Base-by-base conservation (phyloP, 345 rosid genomes). In the Hibiscus mutabilis region DNA sequence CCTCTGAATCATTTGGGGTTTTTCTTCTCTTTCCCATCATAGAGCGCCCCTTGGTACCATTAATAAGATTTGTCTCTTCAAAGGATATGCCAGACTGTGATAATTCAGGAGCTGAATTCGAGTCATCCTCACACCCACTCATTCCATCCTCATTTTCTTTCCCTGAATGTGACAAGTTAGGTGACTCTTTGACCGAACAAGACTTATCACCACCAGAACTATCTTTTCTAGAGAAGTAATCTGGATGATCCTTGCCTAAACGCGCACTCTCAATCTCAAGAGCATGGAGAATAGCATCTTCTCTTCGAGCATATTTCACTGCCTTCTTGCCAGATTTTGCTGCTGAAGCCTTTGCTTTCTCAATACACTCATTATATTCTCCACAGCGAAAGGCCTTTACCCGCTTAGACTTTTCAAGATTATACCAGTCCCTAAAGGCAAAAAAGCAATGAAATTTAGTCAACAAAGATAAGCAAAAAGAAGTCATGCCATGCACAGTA, bases 311-410 rank as follows among this genome's bases (percentile, higher is more conserved):
- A 85, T 86, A 92, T 75, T 84, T 96, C 61, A 82, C 95, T 18
- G 86, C 83, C 79, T 80, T 96, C 82, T 87, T 92, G 62, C 80
- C 87, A 40, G 89, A 87, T 76, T 73, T 77, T 15, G 89, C 90
- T 6, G 87, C 98, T 24, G 91, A 79, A 65, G 89, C 92, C 81
- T 86, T 96, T 59, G 98, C 99, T 74, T 87, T 96, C 63, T 85
- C 87, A 47, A 96, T 92, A 79, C 89, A 88, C 72, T 80, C 80
- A 61, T 87, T 94, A 78, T 91, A 96, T 65, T 92, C 99, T 70
- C 95, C 97, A 79, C 99, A 96, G 16, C 99, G 96, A 81, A 96
- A 96, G 1, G 97, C 89, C 87, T 96, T 96, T 76, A 96, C 98
- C 69, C 85, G 82, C 86, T 92, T 92, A 7, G 98, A 92, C 72